A percentile compares a stretch with the other conserved stretches of the same genome.
Conservation (phyloP, 805 yeast species). For the Isabelozyma rhagii region DNA sequence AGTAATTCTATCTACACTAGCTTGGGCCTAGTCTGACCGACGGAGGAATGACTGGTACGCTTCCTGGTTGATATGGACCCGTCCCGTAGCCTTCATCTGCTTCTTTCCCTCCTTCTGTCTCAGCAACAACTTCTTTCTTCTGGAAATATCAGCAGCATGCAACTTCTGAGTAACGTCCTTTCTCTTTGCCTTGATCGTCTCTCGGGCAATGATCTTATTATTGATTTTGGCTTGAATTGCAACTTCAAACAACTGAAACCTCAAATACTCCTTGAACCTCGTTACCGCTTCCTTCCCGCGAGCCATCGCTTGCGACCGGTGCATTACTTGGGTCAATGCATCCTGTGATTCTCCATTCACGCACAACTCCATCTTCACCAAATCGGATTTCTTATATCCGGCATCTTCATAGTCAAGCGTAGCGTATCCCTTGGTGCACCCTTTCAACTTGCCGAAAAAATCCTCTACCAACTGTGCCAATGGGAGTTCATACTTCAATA, state of each 20-base stretch:
- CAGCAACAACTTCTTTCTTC: slow-evolving; percentile 82
- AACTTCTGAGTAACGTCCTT: slow-evolving; percentile 92
- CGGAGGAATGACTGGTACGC: slow-evolving; percentile 85
- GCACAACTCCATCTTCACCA: slow-evolving; percentile 81
- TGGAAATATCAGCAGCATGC: slow-evolving; percentile 89
- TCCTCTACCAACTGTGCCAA: slow-evolving; percentile 90
- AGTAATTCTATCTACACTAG: slow-evolving; percentile 1
- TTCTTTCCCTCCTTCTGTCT: slow-evolving; percentile 95
- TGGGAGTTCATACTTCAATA: slow-evolving; percentile 78
- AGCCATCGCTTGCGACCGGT: slow-evolving; percentile 66
- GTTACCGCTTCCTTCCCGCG: slow-evolving; percentile 81
- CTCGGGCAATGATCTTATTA: slow-evolving; percentile 79
- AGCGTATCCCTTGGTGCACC: slow-evolving; percentile 88
- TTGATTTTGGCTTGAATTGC: slow-evolving; percentile 87
- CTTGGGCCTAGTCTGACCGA: slow-evolving; percentile 14
- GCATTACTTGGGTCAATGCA: slow-evolving; percentile 90
- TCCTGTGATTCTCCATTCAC: slow-evolving; percentile 90
- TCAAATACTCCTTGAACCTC: slow-evolving; percentile 73
- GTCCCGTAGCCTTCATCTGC: slow-evolving; percentile 74
- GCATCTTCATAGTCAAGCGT: slow-evolving; percentile 92
- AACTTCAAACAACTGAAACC: slow-evolving; percentile 86
- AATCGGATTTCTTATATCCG: slow-evolving; percentile 77
- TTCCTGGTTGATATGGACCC: slow-evolving; percentile 73
- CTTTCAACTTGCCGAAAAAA: slow-evolving; percentile 90
- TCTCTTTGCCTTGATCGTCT: slow-evolving; percentile 88